Evolutionary conservation across 2,329 filamentous ascomycete species (phyloP).

Genomic region (Pezizomycotina sp.): DNA sequence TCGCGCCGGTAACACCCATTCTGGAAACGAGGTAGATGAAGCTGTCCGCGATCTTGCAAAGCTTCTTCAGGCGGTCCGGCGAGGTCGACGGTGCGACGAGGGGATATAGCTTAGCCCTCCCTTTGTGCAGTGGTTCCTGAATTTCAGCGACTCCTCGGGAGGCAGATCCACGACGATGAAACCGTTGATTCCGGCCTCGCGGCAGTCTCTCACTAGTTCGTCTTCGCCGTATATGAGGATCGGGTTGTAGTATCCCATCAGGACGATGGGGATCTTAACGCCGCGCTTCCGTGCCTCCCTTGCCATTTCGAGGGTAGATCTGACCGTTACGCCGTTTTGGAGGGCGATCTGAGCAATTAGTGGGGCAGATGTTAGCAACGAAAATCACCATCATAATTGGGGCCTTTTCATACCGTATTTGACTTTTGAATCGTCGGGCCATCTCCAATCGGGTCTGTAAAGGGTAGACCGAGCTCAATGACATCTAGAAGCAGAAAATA

Average conservation of each 20-base stretch:
- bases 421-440: constrained; percentile 91
- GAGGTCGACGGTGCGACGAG: constrained; percentile 89
- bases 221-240: constrained; percentile 89
- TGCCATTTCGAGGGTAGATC: constrained; percentile 65
- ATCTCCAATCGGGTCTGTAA: constrained; percentile 96
- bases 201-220: constrained; percentile 66
- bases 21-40: constrained; percentile 98
- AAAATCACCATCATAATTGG: neutral
- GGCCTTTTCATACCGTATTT: constrained; percentile 49
- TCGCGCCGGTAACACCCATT: constrained; percentile 90
- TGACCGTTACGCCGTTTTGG: constrained; percentile 71
- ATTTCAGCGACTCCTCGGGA: constrained; percentile 85
- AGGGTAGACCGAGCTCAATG: constrained; percentile 88
- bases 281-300: constrained; percentile 61
- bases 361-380: neutral
- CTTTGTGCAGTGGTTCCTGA: constrained; percentile 66
- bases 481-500: constrained; percentile 43
- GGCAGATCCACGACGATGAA: constrained; percentile 95
- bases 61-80: constrained; percentile 79
- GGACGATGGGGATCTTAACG: constrained; percentile 62
- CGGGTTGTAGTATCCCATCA: constrained; percentile 99
- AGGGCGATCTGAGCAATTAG: constrained; percentile 44
- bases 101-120: constrained; percentile 87
- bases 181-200: constrained; percentile 72
- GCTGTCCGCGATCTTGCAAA: constrained; percentile 92